Evolutionary conservation across 768 basidiomycete genomes (phyloP), one percentile per base, ranked within the genome.

Genomic region (Gloeopeniophorella convolvens): DNA sequence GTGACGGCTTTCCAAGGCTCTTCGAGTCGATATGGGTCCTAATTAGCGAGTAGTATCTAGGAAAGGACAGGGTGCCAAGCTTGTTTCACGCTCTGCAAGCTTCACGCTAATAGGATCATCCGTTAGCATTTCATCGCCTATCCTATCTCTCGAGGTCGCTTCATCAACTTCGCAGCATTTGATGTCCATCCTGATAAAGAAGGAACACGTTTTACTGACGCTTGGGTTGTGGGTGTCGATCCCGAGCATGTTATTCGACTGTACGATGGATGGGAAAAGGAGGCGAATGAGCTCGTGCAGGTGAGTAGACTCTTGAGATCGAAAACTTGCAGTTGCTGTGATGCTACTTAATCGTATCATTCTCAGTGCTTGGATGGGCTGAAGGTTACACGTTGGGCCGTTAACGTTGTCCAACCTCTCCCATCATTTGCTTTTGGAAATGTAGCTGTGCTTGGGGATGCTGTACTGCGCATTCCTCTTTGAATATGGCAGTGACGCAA

Each of bases 51-150:
- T n/a, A 85, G 82, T 85, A 83, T 61, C 62, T 81, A 35, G 82
- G 82, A 24, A 59, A 56, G 26, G 55, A 67, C 32, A 51, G 58
- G 35, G 63, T 63, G 12, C 26, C 62, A 73, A 72, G 51, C 61
- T 70, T 56, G 69, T 5, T 74, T 75, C 57, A 63, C 8, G 32
- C 20, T n/a, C n/a, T n/a, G n/a, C n/a, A n/a, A n/a, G n/a, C n/a
- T n/a, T n/a, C n/a, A n/a, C n/a, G n/a, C n/a, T n/a, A n/a, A n/a
- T n/a, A n/a, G n/a, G n/a, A n/a, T 18, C 16, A 27, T 39, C 39
- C n/a, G n/a, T 21, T 48, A 86, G 84, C 78, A 78, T 59, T 61
- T 83, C 34, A 70, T 85, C 13, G 75, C 72, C 2, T 85, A 86
- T 61, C 76, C 82, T 0, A 78, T 86, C 12, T 69, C 77, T 3